Base-by-base conservation (phyloP, 176 grass and related monocot genomes). In the Poa annua region DNA sequence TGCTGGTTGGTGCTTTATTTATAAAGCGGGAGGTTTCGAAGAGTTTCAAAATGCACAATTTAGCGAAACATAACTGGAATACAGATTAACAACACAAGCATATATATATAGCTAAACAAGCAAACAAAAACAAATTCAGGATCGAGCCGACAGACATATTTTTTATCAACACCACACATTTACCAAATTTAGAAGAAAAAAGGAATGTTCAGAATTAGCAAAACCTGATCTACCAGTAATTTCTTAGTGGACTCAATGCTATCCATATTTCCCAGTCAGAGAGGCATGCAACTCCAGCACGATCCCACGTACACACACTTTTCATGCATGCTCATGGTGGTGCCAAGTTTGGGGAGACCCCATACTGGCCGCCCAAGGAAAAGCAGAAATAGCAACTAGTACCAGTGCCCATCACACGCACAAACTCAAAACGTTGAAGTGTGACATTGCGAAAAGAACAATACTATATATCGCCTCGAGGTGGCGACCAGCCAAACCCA, bases 401-500 rank as follows among this genome's bases (percentile, higher is more conserved):
- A 35, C 61, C 60, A 22, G 33, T 56, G 33, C 6, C 52, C 52
- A 57, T 36, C 24, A 15, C 60, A 72, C 21, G 21, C 50, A 44
- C 36, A 17, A 39, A 60, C 80, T 73, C 38, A 16, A 45, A 26
- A 4, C 21, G 48, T 72, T 48, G 21, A 72, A 1, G 11, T 36
- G 26, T 63, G 0, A 20, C 71, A 57, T 0, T 75, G 35, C 42
- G 56, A 67, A 67, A 25, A 75, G n/a, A 53, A 76, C 20, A 66
- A 33, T 38, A 50, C 11, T 6, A 64, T 10, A 33, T 25, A 2
- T 8, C 35, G 15, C 32, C 32, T 19, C 8, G 65, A 79, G 65
- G 75, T 85, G 84, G 53, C 54, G 6, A 60, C 3, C 17, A 79
- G 76, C 84, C 84, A 85, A 85, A 35, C 84, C 4, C 60, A 47